Conservation (phyloP, 2,329 filamentous ascomycete genomes). For the Penicillium sp. region DNA sequence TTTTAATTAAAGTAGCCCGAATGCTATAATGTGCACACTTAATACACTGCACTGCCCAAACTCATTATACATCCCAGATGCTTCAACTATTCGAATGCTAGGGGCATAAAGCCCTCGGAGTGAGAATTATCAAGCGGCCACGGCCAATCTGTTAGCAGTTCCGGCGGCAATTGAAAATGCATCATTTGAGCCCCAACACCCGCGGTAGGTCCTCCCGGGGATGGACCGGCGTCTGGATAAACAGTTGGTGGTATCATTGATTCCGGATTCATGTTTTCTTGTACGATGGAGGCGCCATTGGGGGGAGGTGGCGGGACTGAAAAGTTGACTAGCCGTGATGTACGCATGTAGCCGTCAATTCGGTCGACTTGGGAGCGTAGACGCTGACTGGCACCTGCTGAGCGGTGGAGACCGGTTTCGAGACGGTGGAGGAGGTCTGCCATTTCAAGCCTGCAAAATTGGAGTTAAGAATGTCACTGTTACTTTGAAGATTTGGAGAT, state of each 20-base stretch:
- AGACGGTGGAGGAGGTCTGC: slow-evolving; percentile 52
- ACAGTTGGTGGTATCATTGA: slow-evolving; percentile 10
- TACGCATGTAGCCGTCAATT: slow-evolving; percentile 51
- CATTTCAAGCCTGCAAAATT: slow-evolving; percentile 39
- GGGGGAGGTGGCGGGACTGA: slow-evolving; percentile 14
- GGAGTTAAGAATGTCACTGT: not conserved
- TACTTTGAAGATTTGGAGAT: not conserved
- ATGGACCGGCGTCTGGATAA: slow-evolving; percentile 11
- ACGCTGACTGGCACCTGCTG: slow-evolving; percentile 45
- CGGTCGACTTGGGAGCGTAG: slow-evolving; percentile 48
- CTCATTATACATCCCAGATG: not conserved
- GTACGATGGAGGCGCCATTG: slow-evolving; percentile 12
- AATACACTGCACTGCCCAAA: not conserved
- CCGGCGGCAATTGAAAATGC: slow-evolving; percentile 48
- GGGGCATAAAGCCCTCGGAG: slow-evolving; percentile 30
- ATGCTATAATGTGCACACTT: not conserved
- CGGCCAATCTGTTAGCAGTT: slow-evolving; percentile 48
- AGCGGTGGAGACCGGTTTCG: slow-evolving; percentile 47
- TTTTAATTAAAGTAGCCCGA: not conserved
- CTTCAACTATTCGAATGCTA: slow-evolving; percentile 26
- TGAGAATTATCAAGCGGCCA: slow-evolving; percentile 38
- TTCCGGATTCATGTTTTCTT: slow-evolving; percentile 14
- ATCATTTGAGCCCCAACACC: slow-evolving; percentile 28
- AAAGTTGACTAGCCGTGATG: slow-evolving; percentile 25
- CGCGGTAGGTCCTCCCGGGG: slow-evolving; percentile 11